Conservation (phyloP, 495 filamentous ascomycete genomes). For the Lasiosphaeria hispida region DNA sequence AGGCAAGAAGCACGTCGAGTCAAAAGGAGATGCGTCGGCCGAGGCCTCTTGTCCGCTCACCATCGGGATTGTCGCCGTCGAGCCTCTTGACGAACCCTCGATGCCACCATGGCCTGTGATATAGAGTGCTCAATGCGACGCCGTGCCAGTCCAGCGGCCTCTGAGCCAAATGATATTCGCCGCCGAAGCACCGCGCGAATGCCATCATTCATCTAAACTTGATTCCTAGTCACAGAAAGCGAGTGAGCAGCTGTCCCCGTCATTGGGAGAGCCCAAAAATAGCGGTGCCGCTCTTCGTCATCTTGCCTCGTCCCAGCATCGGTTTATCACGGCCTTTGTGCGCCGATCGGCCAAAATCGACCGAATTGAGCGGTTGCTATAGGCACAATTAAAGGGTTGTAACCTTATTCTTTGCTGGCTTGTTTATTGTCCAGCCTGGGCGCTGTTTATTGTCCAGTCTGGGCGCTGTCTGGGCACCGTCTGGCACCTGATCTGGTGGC, state of each 20-base stretch:
- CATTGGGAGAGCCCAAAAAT: constrained; percentile 28
- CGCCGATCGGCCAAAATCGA: constrained; percentile 28
- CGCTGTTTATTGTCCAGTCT: constrained; percentile 14
- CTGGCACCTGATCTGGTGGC: background rate
- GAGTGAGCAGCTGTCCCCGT: background rate
- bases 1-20: background rate
- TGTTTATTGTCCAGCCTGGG: constrained; percentile 17
- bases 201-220: constrained; percentile 19
- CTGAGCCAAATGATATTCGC: constrained; percentile 17
- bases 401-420: constrained; percentile 25
- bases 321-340: constrained; percentile 30
- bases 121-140: constrained; percentile 22
- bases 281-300: constrained; percentile 10
- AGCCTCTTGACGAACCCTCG: constrained; percentile 13
- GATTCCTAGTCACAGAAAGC: constrained; percentile 9
- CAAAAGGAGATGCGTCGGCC: background rate
- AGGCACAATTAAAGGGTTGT: constrained; percentile 29
- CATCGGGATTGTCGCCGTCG: constrained; percentile 13
- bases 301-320: constrained; percentile 8
- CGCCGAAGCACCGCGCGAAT: constrained; percentile 8
- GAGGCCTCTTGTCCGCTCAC: constrained; percentile 1
- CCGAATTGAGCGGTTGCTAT: constrained; percentile 21
- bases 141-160: constrained; percentile 10
- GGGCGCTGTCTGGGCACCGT: constrained; percentile 21
- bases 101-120: constrained; percentile 14